Conservation (phyloP, 345 rosid genomes). For the Populus simonii region DNA sequence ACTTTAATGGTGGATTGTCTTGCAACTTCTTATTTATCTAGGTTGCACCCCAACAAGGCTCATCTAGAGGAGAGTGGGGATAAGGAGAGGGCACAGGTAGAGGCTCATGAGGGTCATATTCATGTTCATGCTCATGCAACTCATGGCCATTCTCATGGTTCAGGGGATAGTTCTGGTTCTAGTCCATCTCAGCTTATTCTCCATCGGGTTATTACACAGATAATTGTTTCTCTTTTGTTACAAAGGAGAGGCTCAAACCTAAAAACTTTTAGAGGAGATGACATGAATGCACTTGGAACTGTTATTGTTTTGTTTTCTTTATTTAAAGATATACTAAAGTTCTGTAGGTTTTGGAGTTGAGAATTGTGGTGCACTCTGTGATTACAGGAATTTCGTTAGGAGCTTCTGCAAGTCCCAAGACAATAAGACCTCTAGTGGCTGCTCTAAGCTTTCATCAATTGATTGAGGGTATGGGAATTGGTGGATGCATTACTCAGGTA, state of each 20-base stretch:
- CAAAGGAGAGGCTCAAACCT: no score
- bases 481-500: conserved; percentile 30
- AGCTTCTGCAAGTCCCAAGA: conserved; percentile 25
- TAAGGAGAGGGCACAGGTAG: conserved; percentile 11
- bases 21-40: conserved; percentile 40
- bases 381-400: conserved; percentile 28
- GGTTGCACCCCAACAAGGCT: neutral
- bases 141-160: conserved; percentile 42
- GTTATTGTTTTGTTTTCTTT: no score
- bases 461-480: conserved; percentile 32
- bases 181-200: conserved; percentile 37
- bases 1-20: conserved; percentile 48
- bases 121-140: conserved; percentile 35
- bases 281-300: no score
- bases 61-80: neutral
- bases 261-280: no score
- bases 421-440: conserved; percentile 22
- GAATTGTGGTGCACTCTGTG: conserved; percentile 30
- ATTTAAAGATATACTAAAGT: no score
- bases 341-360: conserved; percentile 14
- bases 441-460: conserved; percentile 31
- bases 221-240: neutral
- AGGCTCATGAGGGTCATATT: neutral
- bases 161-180: neutral
- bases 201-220: conserved; percentile 44